Percentiles rank a stretch among this genome's conserved stretches.
Conservation (phyloP, 306 rosid species). For the Dryas alaskensis region DNA sequence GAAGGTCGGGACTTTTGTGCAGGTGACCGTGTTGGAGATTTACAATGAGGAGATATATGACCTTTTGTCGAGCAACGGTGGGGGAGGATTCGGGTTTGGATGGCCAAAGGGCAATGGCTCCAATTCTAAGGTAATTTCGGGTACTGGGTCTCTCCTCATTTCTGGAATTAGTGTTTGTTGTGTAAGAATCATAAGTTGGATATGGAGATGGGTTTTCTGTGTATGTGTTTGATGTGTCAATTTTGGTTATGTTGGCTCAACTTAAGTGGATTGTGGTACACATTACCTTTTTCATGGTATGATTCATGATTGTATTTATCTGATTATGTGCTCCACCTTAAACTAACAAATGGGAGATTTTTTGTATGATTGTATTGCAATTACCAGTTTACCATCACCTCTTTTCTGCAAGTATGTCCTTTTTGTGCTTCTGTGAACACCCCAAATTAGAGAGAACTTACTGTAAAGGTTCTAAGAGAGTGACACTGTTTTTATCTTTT, state of each 20-base stretch:
- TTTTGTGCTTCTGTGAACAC: too few relatives aligned
- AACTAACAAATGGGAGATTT: neutral
- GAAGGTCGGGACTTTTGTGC: slow-evolving; percentile 70
- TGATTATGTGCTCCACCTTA: neutral
- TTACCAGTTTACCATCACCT: too few relatives aligned
- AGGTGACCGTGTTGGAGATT: slow-evolving; percentile 91
- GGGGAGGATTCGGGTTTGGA: slow-evolving; percentile 70
- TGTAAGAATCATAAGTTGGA: neutral
- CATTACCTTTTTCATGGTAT: neutral
- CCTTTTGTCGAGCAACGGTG: slow-evolving; percentile 62
- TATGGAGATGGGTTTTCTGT: neutral
- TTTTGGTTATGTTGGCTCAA: neutral
- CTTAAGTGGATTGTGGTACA: neutral
- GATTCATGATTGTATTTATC: too few relatives aligned
- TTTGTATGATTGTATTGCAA: too few relatives aligned
- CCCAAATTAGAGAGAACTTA: neutral
- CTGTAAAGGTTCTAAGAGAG: neutral
- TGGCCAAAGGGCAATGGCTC: slow-evolving; percentile 85
- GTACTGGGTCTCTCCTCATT: neutral
- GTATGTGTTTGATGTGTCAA: neutral
- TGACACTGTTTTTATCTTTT: neutral
- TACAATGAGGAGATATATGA: slow-evolving; percentile 96
- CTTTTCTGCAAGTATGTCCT: too few relatives aligned
- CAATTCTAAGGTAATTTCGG: slow-evolving; percentile 52
- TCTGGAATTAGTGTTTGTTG: neutral